These are phyloP conservation scores for Boletellus sp. DNA, from an alignment of 1,284 basidiomycete species.

Conservation along the genomic window DNA sequence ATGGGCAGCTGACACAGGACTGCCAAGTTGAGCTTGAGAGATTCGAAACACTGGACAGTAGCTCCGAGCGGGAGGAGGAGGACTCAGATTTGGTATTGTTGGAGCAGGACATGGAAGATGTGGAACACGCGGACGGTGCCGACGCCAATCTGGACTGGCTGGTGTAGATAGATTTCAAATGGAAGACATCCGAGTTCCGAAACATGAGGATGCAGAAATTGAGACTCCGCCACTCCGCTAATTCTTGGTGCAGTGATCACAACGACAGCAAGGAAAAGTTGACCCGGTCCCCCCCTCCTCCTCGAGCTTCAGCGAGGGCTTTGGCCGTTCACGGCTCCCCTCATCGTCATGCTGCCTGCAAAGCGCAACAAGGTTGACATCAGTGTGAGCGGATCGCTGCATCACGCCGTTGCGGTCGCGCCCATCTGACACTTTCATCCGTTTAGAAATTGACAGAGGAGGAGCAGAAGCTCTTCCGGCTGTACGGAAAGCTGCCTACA, in stretches of 20 bases:
- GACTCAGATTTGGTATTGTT: constrained; percentile 20
- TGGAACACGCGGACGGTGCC: background rate
- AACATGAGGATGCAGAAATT: constrained; percentile 14
- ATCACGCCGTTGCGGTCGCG: background rate
- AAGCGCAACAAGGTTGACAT: constrained; percentile 90
- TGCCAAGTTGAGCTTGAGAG: constrained; percentile 7
- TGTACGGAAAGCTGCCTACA: constrained; percentile 91
- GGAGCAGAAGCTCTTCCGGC: constrained; percentile 91
- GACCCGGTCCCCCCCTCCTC: constrained; percentile 2
- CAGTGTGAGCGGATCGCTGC: constrained; percentile 54
- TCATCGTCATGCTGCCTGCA: constrained; percentile 67
- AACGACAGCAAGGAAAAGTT: constrained; percentile 12
- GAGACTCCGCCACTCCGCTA: constrained; percentile 29
- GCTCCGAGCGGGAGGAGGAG: constrained; percentile 3
- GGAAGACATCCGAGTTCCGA: constrained; percentile 16
- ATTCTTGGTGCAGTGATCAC: constrained; percentile 16
- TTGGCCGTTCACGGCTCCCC: constrained; percentile 18
- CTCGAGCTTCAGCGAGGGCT: constrained; percentile 8
- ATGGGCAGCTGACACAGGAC: constrained; percentile 16
- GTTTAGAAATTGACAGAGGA: constrained; percentile 79
- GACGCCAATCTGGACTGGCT: constrained; percentile 14
- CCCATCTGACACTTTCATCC: constrained; percentile 4
- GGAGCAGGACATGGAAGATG: constrained; percentile 8
- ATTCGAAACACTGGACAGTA: constrained; percentile 13
- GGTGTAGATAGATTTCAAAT: constrained; percentile 20